Evolutionary conservation across 2,329 filamentous ascomycete species (phyloP), one percentile per base, ranked within the genome.

Genomic region (Orbilia quercus): DNA sequence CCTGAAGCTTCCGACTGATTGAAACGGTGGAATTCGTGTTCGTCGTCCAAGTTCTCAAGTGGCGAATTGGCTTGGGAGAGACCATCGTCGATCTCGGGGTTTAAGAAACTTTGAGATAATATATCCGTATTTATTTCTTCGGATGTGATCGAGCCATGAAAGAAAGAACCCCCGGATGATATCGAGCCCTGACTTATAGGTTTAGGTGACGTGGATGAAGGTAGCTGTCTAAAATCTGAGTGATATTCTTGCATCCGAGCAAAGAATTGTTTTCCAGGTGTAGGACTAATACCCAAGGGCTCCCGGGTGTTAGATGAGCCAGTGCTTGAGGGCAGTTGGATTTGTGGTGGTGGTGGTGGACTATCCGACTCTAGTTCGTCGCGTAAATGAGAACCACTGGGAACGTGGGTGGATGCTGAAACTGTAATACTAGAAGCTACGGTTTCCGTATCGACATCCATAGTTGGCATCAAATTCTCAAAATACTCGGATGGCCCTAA

Each of bases 141-240:
- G 6, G 67, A 64, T 25, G 31, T 18, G 36, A 72, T 72, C n/a
- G 67, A 72, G 11, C 67, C 67, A 45, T 64, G 59, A 18, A 64
- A 65, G 12, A 59, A 65, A 2, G 67, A 65, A 40, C 7, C 36
- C 16, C 51, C 42, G 4, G 67, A 72, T 45, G 38, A 44, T 31
- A 45, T 9, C n/a, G 47, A 14, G 18, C 23, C 4, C 11, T 22
- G 53, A 18, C 44, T 53, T 18, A 22, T 12, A n/a, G 18, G 34
- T 7, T 22, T 38, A 16, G 53, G 25, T 31, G 40, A 42, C n/a
- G 53, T 42, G 7, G 44, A 58, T 4, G 67, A 53, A 11, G 45
- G 38, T 23, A 25, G 23, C 16, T 9, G 45, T 40, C 14, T 2
- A 20, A 47, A 40, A 12, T 4, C 47, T 20, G 44, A 36, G 12